phyloP scores from a whole-genome alignment of 2,329 filamentous ascomycete species.

The Curvularia verruculosa region DNA sequence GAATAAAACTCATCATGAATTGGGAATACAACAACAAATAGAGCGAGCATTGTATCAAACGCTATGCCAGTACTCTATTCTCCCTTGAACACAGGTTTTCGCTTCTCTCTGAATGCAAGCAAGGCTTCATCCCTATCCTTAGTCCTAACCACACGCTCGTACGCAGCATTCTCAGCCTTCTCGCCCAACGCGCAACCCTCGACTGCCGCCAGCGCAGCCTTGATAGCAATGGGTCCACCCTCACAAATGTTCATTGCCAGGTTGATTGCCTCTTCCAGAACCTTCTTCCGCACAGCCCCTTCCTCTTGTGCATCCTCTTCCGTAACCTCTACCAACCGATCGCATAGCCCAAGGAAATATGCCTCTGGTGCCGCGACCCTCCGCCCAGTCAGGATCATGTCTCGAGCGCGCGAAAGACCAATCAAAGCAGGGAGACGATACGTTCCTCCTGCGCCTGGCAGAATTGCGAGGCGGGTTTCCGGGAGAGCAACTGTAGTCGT shows the following conservation, averaged over 20 bases:
- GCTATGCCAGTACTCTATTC: constrained; percentile 20
- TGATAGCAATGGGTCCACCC: constrained; percentile 82
- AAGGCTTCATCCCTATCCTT: constrained; percentile 90
- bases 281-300: constrained; percentile 67
- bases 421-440: constrained; percentile 84
- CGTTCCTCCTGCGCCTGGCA: constrained; percentile 93
- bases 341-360: constrained; percentile 88
- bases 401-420: constrained; percentile 79
- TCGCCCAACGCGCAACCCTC: constrained; percentile 68
- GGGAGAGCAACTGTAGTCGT: constrained; percentile 81
- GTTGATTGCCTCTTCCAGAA: constrained; percentile 75
- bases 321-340: constrained; percentile 83
- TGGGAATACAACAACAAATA: constrained; percentile 19
- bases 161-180: constrained; percentile 84
- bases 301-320: constrained; percentile 59
- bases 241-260: constrained; percentile 86
- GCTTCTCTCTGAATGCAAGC: constrained; percentile 80
- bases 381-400: constrained; percentile 89
- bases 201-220: constrained; percentile 80
- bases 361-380: constrained; percentile 82
- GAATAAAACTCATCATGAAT: constrained; percentile 16
- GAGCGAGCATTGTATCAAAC: background rate
- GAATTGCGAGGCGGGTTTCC: constrained; percentile 90
- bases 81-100: constrained; percentile 71
- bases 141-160: constrained; percentile 80